Percentiles rank a stretch among this genome's conserved stretches.
Evolutionary conservation across 257 asterid species (phyloP).

Genomic region (Solanum habrochaites): DNA sequence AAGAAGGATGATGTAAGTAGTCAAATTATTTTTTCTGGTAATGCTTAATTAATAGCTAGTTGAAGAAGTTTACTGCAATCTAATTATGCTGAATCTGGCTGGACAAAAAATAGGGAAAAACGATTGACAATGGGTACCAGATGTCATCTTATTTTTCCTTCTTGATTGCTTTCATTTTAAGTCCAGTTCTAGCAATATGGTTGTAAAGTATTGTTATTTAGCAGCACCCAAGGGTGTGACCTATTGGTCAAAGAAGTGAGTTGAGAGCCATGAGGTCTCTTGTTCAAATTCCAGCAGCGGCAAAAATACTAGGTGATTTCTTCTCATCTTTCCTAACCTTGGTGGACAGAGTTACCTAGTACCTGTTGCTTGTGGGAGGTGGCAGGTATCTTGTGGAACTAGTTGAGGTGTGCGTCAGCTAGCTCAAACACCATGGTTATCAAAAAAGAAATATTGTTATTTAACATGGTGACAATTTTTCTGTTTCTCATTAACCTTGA

Average conservation of each 20-base stretch:
- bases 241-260: neutral
- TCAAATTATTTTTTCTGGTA: neutral
- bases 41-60: neutral
- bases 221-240: neutral
- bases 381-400: neutral
- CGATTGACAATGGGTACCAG: neutral
- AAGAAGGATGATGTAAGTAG: slow-evolving; percentile 48
- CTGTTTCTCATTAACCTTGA: neutral
- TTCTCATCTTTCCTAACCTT: neutral
- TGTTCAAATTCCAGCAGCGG: neutral
- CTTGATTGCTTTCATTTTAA: neutral
- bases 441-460: neutral
- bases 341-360: neutral
- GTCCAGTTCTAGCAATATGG: neutral
- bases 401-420: neutral
- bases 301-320: neutral
- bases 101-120: neutral
- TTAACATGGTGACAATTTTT: neutral
- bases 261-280: neutral
- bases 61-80: neutral
- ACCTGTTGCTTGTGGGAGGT: neutral
- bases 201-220: neutral
- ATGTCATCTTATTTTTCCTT: neutral
- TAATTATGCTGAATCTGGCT: neutral
- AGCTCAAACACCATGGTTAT: neutral